Base-by-base conservation (phyloP, 495 filamentous ascomycete genomes). In the Lindgomyces ingoldianus region DNA sequence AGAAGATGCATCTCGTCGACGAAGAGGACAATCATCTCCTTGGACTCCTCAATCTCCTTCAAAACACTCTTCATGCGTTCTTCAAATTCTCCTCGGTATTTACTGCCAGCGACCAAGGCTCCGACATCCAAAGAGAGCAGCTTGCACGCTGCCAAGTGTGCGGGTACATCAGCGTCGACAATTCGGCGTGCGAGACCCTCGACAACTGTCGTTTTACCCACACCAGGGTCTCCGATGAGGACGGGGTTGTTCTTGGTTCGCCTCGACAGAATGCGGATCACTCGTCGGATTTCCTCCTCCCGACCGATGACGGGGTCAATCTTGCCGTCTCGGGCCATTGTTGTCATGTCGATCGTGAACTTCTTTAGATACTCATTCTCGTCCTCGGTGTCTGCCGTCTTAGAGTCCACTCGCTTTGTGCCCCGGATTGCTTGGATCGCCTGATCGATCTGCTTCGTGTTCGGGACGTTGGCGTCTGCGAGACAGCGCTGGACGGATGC, bases 191-290 rank as follows among this genome's bases (percentile, higher is more conserved):
- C 94, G n/a, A 98, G 82, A 68, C 94, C 95, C 79, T 98, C 94
- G 29, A 97, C 93, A 53, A 98, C 91, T 2, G 94, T 97, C 12
- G 94, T 98, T 80, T 98, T 98, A 67, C 94, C 94, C 16, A 98
- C 94, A 86, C 94, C 94, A 9, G 94, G 94, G 74, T 98, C 94
- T 75, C 94, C 94, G 60, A 91, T 90, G 62, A 98, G 83, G 16
- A 97, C 94, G 2, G 94, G 94, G 73, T 98, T 98, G 80, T 98
- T 98, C 84, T 98, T 98, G 50, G 94, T 98, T 67, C 94, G 85
- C 67, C 94, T 83, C 12, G 91, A 94, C 24, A 98, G 82, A 55
- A 98, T 98, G 21, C 94, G 86, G 58, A 98, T 88, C 11, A 98
- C 94, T 62, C 94, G 85, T 67, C 94, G 81, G 68, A 98, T 97